phyloP scores from a whole-genome alignment of 768 basidiomycete species.

The Leccinum truebloodii region DNA sequence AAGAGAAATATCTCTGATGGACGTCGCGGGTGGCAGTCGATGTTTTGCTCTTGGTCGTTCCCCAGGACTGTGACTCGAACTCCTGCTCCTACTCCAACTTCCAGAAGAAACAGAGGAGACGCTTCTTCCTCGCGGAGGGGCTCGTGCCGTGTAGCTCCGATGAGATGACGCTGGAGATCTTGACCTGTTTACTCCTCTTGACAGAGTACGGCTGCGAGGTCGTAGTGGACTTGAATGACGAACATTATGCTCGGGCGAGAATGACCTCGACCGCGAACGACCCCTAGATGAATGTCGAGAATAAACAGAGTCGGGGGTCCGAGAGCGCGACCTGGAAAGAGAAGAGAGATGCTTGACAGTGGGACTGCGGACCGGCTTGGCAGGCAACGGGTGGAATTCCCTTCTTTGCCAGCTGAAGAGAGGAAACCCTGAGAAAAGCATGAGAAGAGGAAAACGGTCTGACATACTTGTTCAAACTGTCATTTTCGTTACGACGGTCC shows the following conservation, averaged over 20 bases:
- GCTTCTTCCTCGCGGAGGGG: slow-evolving; percentile 43
- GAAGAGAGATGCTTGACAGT: slow-evolving; percentile 45
- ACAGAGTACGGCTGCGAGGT: slow-evolving; percentile 50
- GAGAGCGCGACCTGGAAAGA: slow-evolving; percentile 52
- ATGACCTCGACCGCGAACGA: slow-evolving; percentile 62
- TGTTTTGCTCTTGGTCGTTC: slow-evolving; percentile 58
- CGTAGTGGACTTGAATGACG: slow-evolving; percentile 51
- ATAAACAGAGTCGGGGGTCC: slow-evolving; percentile 59
- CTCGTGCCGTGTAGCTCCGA: slow-evolving; percentile 39
- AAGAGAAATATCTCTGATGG: slow-evolving; percentile 37
- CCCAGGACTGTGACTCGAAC: slow-evolving; percentile 53
- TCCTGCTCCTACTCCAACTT: slow-evolving; percentile 56
- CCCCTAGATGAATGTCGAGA: slow-evolving; percentile 65
- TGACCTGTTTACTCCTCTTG: slow-evolving; percentile 40
- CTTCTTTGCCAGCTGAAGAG: slow-evolving; percentile 65
- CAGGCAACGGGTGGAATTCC: slow-evolving; percentile 46
- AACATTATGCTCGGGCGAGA: slow-evolving; percentile 59
- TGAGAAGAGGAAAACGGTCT: slow-evolving; percentile 9
- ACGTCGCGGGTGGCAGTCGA: slow-evolving; percentile 55
- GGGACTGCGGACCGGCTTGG: slow-evolving; percentile 35
- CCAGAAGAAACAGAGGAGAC: slow-evolving; percentile 55
- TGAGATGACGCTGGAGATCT: slow-evolving; percentile 47
- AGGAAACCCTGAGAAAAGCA: slow-evolving; percentile 10
- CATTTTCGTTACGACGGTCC: slow-evolving; percentile 55
- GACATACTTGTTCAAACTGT: slow-evolving; percentile 74